A percentile compares a stretch with the other conserved stretches of the same genome.
These are phyloP conservation scores for Diaporthe australafricana DNA, from an alignment of 2,329 filamentous ascomycete genomes.

Conservation along the genomic window DNA sequence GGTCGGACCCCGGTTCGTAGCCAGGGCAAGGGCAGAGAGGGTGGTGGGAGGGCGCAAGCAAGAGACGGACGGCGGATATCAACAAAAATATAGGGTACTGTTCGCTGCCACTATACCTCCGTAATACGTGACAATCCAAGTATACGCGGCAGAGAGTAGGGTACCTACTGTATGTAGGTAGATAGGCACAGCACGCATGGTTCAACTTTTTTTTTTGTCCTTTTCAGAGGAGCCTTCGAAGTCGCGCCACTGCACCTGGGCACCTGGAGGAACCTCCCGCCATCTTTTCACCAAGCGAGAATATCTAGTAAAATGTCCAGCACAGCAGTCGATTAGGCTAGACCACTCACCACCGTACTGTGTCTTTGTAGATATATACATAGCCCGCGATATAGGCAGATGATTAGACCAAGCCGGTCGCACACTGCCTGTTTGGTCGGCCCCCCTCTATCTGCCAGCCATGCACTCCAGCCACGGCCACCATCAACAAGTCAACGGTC, in stretches of 20 bases:
- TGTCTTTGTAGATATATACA: too few relatives aligned
- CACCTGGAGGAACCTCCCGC: background rate
- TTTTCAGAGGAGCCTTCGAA: background rate
- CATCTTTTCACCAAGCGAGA: background rate
- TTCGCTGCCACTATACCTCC: background rate
- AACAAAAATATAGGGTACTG: background rate
- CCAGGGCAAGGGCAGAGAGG: slow-evolving; percentile 5
- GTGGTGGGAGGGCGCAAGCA: too few relatives aligned
- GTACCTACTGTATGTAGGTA: too few relatives aligned
- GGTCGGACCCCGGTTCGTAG: background rate
- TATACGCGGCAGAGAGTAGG: slow-evolving; percentile 7
- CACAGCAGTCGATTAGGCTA: too few relatives aligned
- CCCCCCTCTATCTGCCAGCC: background rate
- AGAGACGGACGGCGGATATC: background rate
- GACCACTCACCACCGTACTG: too few relatives aligned
- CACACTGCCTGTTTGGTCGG: background rate
- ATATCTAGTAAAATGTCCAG: background rate
- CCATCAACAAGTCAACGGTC: slow-evolving; percentile 24
- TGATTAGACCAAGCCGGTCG: background rate
- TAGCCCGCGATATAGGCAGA: background rate
- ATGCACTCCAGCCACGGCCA: slow-evolving; percentile 15
- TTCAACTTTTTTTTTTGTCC: background rate
- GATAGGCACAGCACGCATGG: background rate
- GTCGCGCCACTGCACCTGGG: slow-evolving; percentile 4
- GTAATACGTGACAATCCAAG: background rate